phyloP scores from a whole-genome alignment of 768 basidiomycete species.

The Termitomyces sp. region DNA sequence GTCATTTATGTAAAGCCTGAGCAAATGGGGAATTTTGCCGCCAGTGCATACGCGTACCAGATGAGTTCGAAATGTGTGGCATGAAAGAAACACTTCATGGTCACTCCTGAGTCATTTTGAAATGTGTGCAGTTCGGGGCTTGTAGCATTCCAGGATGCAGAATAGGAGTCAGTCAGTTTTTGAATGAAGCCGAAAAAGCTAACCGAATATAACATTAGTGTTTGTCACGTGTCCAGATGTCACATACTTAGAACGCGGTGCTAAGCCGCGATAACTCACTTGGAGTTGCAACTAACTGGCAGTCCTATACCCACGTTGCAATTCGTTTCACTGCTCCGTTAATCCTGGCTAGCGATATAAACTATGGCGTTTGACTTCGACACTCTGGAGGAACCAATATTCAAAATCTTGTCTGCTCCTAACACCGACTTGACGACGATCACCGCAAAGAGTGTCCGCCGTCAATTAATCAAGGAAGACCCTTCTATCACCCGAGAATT shows the following conservation, averaged over 20 bases:
- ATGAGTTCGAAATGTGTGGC: neutral
- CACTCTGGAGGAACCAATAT: constrained; percentile 59
- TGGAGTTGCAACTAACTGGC: constrained; percentile 1
- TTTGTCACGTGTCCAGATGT: constrained; percentile 13
- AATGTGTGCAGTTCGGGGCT: neutral
- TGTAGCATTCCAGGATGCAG: neutral
- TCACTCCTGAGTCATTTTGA: no score
- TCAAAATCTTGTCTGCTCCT: constrained; percentile 70
- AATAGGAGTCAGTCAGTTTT: neutral
- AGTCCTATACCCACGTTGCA: neutral
- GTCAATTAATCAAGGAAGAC: constrained; percentile 56
- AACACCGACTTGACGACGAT: constrained; percentile 76
- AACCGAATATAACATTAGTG: no score
- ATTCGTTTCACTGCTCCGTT: neutral
- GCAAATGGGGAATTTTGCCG: neutral
- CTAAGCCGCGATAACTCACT: constrained; percentile 8
- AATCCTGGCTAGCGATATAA: neutral
- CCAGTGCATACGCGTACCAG: no score
- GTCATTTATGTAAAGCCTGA: neutral
- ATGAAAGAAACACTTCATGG: neutral
- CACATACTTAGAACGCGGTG: constrained; percentile 12
- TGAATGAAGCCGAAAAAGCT: no score
- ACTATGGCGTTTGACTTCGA: constrained; percentile 51
- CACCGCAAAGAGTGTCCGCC: constrained; percentile 87
- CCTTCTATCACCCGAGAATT: constrained; percentile 52